Evolutionary conservation across 169 alveolate genomes (phyloP).

Genomic region (Plasmodium relictum): DNA sequence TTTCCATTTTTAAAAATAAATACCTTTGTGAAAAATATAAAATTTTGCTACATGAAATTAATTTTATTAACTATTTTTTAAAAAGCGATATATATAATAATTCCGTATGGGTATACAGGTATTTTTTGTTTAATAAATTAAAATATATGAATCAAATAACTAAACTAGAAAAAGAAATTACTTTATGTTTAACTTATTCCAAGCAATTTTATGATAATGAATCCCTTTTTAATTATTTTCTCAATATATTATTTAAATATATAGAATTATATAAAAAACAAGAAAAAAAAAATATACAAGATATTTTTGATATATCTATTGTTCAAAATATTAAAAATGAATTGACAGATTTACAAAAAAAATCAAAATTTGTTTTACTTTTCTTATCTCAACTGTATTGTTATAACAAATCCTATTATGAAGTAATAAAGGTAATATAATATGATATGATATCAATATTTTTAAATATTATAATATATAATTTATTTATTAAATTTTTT

Average conservation of each 20-base stretch:
- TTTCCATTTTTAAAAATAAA: constrained; percentile 26
- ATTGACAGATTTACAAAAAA: not conserved
- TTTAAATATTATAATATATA: constrained; percentile 2
- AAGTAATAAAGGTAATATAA: constrained; percentile 18
- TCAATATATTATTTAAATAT: constrained; percentile 44
- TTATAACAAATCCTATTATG: constrained; percentile 21
- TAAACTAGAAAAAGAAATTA: constrained; percentile 47
- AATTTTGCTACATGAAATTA: constrained; percentile 51
- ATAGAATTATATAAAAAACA: constrained; percentile 25
- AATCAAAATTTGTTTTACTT: constrained; percentile 53
- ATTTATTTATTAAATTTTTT: not conserved
- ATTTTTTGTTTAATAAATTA: constrained; percentile 61
- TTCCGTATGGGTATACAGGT: constrained; percentile 75
- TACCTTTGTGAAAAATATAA: constrained; percentile 42
- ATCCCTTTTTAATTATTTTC: constrained; percentile 59
- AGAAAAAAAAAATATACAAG: not conserved
- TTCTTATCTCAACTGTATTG: constrained; percentile 63
- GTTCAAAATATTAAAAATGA: constrained; percentile 31
- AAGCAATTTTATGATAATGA: constrained; percentile 61
- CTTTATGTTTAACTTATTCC: constrained; percentile 49
- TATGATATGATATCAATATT: not conserved
- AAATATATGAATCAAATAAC: constrained; percentile 21
- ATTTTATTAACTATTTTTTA: constrained; percentile 56
- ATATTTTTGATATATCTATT: constrained; percentile 62
- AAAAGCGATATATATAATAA: constrained; percentile 68